Base-by-base conservation (phyloP, 1,284 basidiomycete species). In the Austroboletus novae-zelandiae region DNA sequence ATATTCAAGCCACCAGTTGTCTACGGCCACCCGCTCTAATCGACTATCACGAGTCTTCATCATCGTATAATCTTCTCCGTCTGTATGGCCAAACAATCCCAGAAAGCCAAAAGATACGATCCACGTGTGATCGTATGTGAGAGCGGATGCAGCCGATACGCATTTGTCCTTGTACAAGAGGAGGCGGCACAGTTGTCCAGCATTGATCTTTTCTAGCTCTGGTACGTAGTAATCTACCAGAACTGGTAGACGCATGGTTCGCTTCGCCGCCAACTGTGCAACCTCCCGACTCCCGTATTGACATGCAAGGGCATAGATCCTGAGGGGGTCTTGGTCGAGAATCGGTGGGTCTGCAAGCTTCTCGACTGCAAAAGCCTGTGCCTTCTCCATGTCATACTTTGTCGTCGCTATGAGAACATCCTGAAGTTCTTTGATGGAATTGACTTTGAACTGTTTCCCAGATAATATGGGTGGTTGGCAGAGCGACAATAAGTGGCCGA, bases 401-500 rank as follows among this genome's bases (percentile, higher is more conserved):
- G n/a, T 27, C 11, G 51, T 37, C 4, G 48, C 60, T 2, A 54
- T 52, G 13, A 59, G 35, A 34, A 59, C 34, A 14, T 17, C 31
- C 10, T 20, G 20, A n/a, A 57, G 54, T 5, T 59, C 49, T 4
- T 6, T 2, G 42, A 52, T 1, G 9, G 2, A 40, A 9, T 36
- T 11, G 1, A 43, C 29, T 15, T 40, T 35, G 47, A 55, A 49
- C 15, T 18, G 35, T 18, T 31, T 35, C 1, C 49, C 32, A 5
- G 44, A n/a, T 43, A 37, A 9, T 39, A 15, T 40, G 0, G 39
- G 43, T 18, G 59, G 68, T 40, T 70, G 68, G 37, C 65, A 69
- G 11, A 67, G 47, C 4, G 58, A 49, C 8, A 72, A 57, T 9
- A 72, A 46, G 5, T 48, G 35, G 23, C 60, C 53, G 29, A 73